Conservation (phyloP, 495 filamentous ascomycete genomes). For the Ascodesmis nigricans region DNA sequence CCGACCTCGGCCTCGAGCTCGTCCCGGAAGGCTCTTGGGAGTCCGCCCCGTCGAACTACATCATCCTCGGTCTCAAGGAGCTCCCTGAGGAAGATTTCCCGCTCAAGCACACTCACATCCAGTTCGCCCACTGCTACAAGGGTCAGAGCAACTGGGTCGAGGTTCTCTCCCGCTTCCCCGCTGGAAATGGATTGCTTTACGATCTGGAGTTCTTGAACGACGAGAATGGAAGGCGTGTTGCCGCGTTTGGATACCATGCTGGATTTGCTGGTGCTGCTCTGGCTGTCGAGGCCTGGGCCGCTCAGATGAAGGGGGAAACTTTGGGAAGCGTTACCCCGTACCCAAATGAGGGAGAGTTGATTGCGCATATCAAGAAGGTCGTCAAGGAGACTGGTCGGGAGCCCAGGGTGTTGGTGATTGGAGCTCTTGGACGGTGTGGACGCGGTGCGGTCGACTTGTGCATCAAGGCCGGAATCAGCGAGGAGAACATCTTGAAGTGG, state of each 20-base stretch:
- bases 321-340: conserved; percentile 52
- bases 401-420: conserved; percentile 38
- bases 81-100: conserved; percentile 74
- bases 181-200: conserved; percentile 61
- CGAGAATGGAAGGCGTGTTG: conserved; percentile 53
- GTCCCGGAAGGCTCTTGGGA: conserved; percentile 67
- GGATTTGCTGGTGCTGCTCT: conserved; percentile 66
- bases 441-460: conserved; percentile 64
- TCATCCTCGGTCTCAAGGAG: conserved; percentile 87
- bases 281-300: conserved; percentile 73
- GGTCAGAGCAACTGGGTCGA: conserved; percentile 67
- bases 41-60: conserved; percentile 54
- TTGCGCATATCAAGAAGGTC: conserved; percentile 48
- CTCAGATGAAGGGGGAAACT: conserved; percentile 44
- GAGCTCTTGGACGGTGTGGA: conserved; percentile 65
- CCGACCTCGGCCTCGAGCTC: conserved; percentile 44
- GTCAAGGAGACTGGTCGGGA: conserved; percentile 30
- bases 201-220: conserved; percentile 89
- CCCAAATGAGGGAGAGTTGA: conserved; percentile 50
- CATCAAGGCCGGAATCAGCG: conserved; percentile 49
- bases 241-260: conserved; percentile 55
- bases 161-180: conserved; percentile 57
- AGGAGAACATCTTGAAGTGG: conserved; percentile 64
- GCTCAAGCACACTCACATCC: conserved; percentile 64
- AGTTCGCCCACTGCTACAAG: conserved; percentile 76